phyloP scores from a whole-genome alignment of 768 basidiomycete genomes.

The Grammothele lineata region DNA sequence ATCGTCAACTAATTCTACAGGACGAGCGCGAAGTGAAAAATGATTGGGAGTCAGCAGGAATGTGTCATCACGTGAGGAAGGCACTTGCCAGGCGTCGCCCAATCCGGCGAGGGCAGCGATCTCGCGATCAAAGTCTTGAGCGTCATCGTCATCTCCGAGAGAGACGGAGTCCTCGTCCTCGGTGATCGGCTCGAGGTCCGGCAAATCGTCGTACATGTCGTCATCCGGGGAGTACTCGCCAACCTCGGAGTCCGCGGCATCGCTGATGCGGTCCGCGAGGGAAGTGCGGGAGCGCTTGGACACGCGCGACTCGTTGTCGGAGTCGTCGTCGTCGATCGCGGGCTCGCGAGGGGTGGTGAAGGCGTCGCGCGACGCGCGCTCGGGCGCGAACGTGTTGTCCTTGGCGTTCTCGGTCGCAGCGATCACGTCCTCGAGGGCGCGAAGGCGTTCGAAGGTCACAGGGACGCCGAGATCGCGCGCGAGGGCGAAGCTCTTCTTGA shows the following conservation, averaged over 20 bases:
- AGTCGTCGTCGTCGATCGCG: no score
- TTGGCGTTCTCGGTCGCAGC: not conserved
- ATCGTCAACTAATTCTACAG: no score
- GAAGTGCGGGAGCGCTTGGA: not conserved
- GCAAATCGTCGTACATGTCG: slow-evolving; percentile 1
- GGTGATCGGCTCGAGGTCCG: no score
- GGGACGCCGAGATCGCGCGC: not conserved
- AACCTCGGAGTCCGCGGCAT: not conserved
- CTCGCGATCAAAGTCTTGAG: no score
- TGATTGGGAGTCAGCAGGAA: no score
- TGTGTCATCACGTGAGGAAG: no score
- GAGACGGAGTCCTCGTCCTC: no score
- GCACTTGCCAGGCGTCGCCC: no score
- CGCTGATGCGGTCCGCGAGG: not conserved
- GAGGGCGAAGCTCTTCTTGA: not conserved
- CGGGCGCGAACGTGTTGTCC: not conserved
- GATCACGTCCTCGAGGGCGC: not conserved
- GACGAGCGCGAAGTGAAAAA: no score
- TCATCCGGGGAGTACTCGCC: not conserved
- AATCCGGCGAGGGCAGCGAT: no score
- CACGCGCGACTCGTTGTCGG: not conserved
- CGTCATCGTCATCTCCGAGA: no score
- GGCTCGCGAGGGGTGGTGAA: no score
- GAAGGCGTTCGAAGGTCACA: not conserved
- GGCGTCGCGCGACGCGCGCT: not conserved